Base-by-base conservation (phyloP, 352 stramenopile species). In the Phytophthora litchii region DNA sequence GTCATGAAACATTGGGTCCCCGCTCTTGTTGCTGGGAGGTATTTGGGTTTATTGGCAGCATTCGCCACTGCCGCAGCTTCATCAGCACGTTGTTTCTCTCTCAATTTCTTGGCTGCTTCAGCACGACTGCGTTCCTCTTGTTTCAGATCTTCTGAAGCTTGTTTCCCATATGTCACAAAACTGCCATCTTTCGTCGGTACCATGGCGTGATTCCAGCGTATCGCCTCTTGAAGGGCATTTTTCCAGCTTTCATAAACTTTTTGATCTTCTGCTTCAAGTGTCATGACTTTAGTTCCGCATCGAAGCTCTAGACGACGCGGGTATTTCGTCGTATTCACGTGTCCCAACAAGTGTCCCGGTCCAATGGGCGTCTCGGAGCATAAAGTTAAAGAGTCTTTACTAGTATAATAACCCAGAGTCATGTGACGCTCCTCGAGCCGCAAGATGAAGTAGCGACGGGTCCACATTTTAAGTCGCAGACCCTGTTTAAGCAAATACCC, bases 171-270 rank as follows among this genome's bases (percentile, higher is more conserved):
- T 23, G 78, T 87, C 19, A 91, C 80, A 44, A 92, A 89, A 23
- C 76, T 83, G 1, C 83, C 84, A 34, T 95, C 83, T 52, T 89
- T 89, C 3, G 69, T 77, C 8, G 83, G 83, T 19, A 95, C 83
- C 83, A 95, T 93, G 31, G 86, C 83, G 64, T 95, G 83, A 62
- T 95, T 91, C 86, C 86, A 95, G 8, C 86, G 80, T 21, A 95
- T 89, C 0, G 86, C 86, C 47, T 95, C 86, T 59, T 93, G 82
- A 1, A 95, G 72, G 1, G 77, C 75, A 20, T 69, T 87, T 42
- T 86, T 86, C 86, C 86, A 95, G 20, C 58, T 38, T 5, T 78
- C 66, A 46, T 76, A 93, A 17, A 67, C 20, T 8, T 66, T 64
- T 12, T 89, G 75, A 60, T 88, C 73, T 31, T 95, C 83, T 0